Evolutionary conservation across 139 green algal species (phyloP), one percentile per base, ranked within the genome.

Genomic region (Nannochloris sp.): DNA sequence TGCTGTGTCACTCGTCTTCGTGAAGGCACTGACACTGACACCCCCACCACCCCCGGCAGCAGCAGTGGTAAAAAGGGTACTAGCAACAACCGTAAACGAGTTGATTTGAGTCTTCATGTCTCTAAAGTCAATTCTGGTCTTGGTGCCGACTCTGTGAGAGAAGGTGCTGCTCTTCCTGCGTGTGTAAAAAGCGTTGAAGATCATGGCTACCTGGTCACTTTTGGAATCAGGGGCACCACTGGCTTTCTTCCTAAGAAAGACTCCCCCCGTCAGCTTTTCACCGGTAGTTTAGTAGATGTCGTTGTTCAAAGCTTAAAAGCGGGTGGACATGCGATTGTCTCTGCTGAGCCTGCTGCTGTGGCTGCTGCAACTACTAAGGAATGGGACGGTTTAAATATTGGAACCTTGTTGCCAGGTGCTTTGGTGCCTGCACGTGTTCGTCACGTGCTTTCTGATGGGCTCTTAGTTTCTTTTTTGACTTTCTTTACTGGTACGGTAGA

Each of bases 401-500:
- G 70, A 66, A 57, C 68, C 3, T 72, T 95, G 27, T 39, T 91
- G 67, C 90, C 90, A 4, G 92, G 92, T 5, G 64, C 75, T 33
- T 80, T 97, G 36, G 86, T 97, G 10, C 87, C 80, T 42, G 86
- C 76, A 8, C 64, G 54, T 8, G 65, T 85, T 29, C 53, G 64
- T 13, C 64, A 81, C 44, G 69, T 92, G 35, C 68, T 86, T 15
- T 64, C 69, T 6, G 89, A 96, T 71, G 91, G 91, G 4, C 72
- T 97, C 23, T 45, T 84, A n/a, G 65, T 91, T 15, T 82, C 67
- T 60, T 96, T 97, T 68, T 74, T 96, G 29, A 89, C 81, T 38
- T 96, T 86, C 70, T 96, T 97, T 70, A 84, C 81, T 33, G 92
- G 85, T 58, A 94, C 85, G 2, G 72, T 97, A 14, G 89, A 97